Conservation (phyloP, 495 filamentous ascomycete genomes). For the Halenospora varia region DNA sequence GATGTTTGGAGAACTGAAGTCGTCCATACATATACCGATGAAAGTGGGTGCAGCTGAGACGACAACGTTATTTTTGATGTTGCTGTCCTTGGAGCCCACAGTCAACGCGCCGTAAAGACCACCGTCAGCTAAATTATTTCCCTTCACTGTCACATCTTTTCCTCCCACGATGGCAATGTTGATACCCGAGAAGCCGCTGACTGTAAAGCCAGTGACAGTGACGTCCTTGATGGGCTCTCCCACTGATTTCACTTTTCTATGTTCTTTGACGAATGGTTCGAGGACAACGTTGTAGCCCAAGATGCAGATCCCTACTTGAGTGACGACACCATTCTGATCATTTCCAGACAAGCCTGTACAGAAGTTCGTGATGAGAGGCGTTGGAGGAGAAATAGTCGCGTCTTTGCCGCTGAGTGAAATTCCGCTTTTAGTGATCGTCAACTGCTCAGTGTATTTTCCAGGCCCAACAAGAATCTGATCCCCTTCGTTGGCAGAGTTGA, state of each 20-base stretch:
- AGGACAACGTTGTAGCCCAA: conserved; percentile 8
- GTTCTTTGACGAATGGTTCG: conserved; percentile 4
- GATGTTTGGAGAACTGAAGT: conserved; percentile 7
- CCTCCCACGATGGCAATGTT: conserved; percentile 23
- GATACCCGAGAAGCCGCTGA: conserved; percentile 15
- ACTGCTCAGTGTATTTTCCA: conserved; percentile 15
- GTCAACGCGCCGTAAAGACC: conserved; percentile 13
- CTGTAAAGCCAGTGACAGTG: conserved; percentile 10
- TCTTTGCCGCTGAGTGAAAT: conserved; percentile 12
- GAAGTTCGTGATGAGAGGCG: neutral
- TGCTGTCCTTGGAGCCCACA: conserved; percentile 14
- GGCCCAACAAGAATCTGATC: conserved; percentile 13
- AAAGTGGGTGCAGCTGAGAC: neutral
- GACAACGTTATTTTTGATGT: conserved; percentile 10
- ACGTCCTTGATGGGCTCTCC: conserved; percentile 10
- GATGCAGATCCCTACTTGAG: conserved; percentile 19
- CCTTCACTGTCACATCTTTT: neutral
- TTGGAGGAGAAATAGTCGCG: conserved; percentile 11
- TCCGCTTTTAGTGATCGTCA: conserved; percentile 13
- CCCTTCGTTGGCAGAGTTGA: conserved; percentile 5
- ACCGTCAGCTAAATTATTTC: conserved; percentile 11
- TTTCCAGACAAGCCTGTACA: conserved; percentile 14
- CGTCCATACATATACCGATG: conserved; percentile 23
- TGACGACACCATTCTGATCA: neutral
- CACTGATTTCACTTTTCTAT: conserved; percentile 11